Percentiles rank a stretch among this genome's conserved stretches.
These are phyloP conservation scores for Phalaenopsis hybrid DNA, from an alignment of 116 monocot species.

Conservation along the genomic window DNA sequence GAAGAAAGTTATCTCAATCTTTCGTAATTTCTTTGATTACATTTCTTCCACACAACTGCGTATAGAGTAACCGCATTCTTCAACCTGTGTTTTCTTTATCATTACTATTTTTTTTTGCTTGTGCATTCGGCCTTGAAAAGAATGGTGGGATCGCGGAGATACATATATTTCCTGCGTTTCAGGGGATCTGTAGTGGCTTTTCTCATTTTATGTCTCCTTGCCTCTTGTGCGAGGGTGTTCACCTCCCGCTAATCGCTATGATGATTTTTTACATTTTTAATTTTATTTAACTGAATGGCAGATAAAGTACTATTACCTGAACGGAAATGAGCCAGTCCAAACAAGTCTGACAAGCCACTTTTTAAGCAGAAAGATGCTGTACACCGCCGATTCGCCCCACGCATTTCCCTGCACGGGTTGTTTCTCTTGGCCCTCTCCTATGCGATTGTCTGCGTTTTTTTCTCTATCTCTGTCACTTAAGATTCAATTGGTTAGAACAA, in stretches of 20 bases:
- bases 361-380: constrained; percentile 21
- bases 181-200: not conserved
- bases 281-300: constrained; percentile 3
- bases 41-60: not conserved
- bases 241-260: not conserved
- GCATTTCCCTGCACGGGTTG: constrained; percentile 22
- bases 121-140: not conserved
- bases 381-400: constrained; percentile 3
- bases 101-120: not conserved
- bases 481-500: not conserved
- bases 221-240: not conserved
- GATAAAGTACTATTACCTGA: constrained; percentile 35
- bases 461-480: not conserved
- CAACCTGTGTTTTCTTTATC: not conserved
- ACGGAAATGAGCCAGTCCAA: constrained; percentile 17
- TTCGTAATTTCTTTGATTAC: not conserved
- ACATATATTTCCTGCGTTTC: not conserved
- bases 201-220: too few relatives aligned
- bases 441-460: not conserved
- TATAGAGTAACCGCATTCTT: not conserved
- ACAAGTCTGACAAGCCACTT: constrained; percentile 8
- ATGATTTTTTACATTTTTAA: not conserved
- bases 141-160: not conserved
- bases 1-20: too few relatives aligned
- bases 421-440: not conserved